Evolutionary conservation across 1,284 basidiomycete species (phyloP), one percentile per base, ranked within the genome.

Genomic region (Puccinia triticina): DNA sequence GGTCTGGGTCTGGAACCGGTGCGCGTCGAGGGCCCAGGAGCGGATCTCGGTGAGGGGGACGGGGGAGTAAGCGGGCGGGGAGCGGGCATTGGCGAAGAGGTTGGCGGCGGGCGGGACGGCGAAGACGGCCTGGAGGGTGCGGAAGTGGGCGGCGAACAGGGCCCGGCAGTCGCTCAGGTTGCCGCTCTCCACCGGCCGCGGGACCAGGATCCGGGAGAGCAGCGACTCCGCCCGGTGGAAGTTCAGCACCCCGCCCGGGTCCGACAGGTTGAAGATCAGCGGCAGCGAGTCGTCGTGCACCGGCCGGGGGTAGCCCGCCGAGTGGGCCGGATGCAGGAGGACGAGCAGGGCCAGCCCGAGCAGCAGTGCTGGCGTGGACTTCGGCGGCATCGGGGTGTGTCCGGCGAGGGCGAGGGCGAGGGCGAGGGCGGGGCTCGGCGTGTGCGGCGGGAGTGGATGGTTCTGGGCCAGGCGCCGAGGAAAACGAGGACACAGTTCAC

Each of bases 1-100:
- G 0, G 97, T 99, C n/a, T 88, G 86, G 74, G 89, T 91, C 3
- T 89, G 90, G 88, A 97, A 98, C 40, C 89, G 88, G 85, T 96
- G 94, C 86, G 88, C 83, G 46, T 84, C 82, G 37, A 83, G 43
- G 5, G 74, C 7, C 79, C 79, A 81, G 29, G 79, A 74, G 8
- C 57, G 34, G 29, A 81, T 46, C n/a, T 74, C 61, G 21, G 11
- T 48, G 34, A 81, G n/a, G 23, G 32, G 79, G 11, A 29, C 34
- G 29, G 71, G 71, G 18, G 67, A 59, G 43, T 61, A 81, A 2
- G 48, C 32, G 7, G 71, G 79, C n/a, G 71, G 79, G 11, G 43
- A 0, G 50, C 14, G 23, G 18, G 29, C 53, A 29, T 64, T 81
- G 48, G 46, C 21, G 48, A 43, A 81, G 16, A 81, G 32, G 18